Conservation (phyloP, 169 alveolate genomes). For the Theileria parva region DNA sequence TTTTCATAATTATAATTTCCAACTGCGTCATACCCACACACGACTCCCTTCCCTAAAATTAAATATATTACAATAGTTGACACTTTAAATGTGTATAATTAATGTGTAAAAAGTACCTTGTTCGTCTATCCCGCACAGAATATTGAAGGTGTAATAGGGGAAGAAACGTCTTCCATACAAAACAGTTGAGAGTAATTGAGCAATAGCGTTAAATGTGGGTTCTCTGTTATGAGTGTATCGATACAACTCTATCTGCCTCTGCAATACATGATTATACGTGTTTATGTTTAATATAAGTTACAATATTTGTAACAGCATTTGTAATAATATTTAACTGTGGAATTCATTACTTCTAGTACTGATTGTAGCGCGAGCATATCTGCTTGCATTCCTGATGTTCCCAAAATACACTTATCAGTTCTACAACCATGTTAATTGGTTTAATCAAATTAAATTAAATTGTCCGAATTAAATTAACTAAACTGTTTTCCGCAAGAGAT, state of each 20-base stretch:
- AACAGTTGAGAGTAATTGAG: constrained; percentile 86
- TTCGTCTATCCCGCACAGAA: constrained; percentile 86
- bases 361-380: constrained; percentile 88
- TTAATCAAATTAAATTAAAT: neutral
- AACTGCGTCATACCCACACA: constrained; percentile 91
- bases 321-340: neutral
- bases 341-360: constrained; percentile 62
- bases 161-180: constrained; percentile 91
- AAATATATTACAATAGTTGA: neutral
- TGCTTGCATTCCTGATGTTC: constrained; percentile 93
- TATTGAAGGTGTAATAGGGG: constrained; percentile 91
- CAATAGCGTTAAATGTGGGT: constrained; percentile 86
- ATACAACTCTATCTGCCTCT: constrained; percentile 86
- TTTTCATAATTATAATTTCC: constrained; percentile 86
- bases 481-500: neutral
- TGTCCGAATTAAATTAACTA: neutral
- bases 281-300: neutral
- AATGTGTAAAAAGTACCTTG: constrained; percentile 60
- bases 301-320: neutral
- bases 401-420: constrained; percentile 84
- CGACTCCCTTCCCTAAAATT: constrained; percentile 76
- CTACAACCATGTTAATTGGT: constrained; percentile 26
- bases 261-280: constrained; percentile 8
- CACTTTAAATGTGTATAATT: neutral
- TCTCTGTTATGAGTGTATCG: constrained; percentile 78